Conservation (phyloP, 768 basidiomycete species). For the Boletus reticulatus region DNA sequence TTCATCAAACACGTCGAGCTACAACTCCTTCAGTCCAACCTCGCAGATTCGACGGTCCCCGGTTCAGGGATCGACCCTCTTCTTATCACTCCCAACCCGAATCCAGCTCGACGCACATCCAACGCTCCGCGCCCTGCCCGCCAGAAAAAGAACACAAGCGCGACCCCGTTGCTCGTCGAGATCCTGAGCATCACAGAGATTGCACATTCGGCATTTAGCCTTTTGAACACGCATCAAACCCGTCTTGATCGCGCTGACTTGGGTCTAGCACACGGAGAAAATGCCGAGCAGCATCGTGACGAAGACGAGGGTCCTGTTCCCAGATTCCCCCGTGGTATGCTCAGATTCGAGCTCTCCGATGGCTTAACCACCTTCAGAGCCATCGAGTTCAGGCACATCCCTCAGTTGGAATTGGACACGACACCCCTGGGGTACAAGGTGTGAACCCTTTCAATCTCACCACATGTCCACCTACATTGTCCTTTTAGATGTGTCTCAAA, state of each 20-base stretch:
- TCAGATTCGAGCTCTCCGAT: constrained; percentile 74
- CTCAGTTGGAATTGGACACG: constrained; percentile 64
- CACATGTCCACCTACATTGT: not conserved
- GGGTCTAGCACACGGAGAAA: constrained; percentile 35
- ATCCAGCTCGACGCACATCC: constrained; percentile 4
- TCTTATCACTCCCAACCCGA: constrained; percentile 14
- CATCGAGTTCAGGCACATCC: constrained; percentile 73
- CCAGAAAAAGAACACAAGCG: constrained; percentile 29
- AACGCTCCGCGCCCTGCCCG: constrained; percentile 1
- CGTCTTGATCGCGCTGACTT: constrained; percentile 58
- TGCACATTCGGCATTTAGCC: constrained; percentile 75
- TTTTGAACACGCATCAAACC: constrained; percentile 67
- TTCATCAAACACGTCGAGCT: constrained; percentile 55
- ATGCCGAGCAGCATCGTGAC: constrained; percentile 47
- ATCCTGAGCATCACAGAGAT: constrained; percentile 80
- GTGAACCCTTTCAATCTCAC: not conserved
- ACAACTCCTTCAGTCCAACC: constrained; percentile 72
- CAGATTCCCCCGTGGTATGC: constrained; percentile 78
- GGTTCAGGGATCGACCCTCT: constrained; percentile 58
- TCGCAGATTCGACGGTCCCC: constrained; percentile 66
- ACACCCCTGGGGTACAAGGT: constrained; percentile 88
- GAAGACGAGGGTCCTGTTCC: constrained; percentile 75
- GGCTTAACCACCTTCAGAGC: constrained; percentile 68
- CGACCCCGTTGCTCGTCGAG: constrained; percentile 66
- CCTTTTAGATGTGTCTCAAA: constrained; percentile 61